Evolutionary conservation across 164 flowering plant species (phyloP).

Genomic region (Sedum album): DNA sequence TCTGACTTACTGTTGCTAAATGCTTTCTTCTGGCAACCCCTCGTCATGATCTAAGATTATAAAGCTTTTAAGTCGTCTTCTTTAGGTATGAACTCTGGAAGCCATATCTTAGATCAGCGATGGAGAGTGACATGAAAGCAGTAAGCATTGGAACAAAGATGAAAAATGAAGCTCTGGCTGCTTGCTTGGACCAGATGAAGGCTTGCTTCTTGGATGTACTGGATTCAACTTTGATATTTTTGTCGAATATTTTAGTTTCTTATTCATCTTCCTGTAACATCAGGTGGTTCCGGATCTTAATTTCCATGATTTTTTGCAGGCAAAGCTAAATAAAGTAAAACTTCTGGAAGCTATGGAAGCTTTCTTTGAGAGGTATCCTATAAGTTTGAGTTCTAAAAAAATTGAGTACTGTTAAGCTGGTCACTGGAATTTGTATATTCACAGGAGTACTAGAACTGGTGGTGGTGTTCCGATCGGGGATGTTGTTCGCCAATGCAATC

Average conservation of each 20-base stretch:
- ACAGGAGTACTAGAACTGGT: constrained; percentile 49
- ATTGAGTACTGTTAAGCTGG: background rate
- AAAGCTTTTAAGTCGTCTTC: background rate
- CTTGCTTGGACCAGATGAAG: constrained; percentile 87
- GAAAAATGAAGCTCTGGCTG: constrained; percentile 66
- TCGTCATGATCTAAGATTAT: constrained; percentile 1
- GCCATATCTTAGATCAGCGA: constrained; percentile 80
- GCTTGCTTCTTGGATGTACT: constrained; percentile 86
- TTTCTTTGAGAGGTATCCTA: constrained; percentile 70
- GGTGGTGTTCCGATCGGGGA: constrained; percentile 51
- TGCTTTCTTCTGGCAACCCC: background rate
- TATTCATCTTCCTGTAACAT: background rate
- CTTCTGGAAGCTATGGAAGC: constrained; percentile 84
- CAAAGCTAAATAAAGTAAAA: constrained; percentile 63
- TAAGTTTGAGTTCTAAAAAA: background rate
- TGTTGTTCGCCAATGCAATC: constrained; percentile 55
- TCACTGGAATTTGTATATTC: constrained; percentile 5
- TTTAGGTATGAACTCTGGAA: constrained; percentile 89
- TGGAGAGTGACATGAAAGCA: constrained; percentile 94
- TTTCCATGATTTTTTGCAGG: constrained; percentile 35
- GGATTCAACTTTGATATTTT: background rate
- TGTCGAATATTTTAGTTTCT: background rate
- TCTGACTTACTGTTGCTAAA: background rate
- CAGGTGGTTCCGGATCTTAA: background rate
- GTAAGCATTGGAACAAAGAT: constrained; percentile 74